A percentile compares a stretch with the other conserved stretches of the same genome.
Conservation (phyloP, 495 filamentous ascomycete genomes). For the Jackrogersella multiformis region DNA sequence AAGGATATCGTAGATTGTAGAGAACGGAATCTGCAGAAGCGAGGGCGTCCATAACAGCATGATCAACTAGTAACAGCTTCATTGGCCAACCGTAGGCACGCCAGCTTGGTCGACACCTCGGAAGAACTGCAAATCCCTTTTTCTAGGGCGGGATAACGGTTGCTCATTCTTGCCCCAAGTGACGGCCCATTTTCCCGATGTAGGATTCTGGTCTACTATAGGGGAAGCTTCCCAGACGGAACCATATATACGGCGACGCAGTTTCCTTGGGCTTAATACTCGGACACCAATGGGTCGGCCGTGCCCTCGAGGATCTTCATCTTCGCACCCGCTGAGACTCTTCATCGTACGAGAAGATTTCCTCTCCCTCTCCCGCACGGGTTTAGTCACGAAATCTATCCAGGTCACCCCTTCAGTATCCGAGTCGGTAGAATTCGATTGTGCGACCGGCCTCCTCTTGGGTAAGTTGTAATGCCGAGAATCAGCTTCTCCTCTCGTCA, state of each 20-base stretch:
- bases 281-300: slow-evolving; percentile 43
- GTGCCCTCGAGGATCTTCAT: slow-evolving; percentile 48
- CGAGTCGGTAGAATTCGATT: not conserved
- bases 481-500: slow-evolving; percentile 65
- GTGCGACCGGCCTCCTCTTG: slow-evolving; percentile 41
- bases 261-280: slow-evolving; percentile 28
- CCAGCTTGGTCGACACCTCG: slow-evolving; percentile 36
- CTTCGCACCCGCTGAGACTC: slow-evolving; percentile 49
- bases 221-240: slow-evolving; percentile 50
- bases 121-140: slow-evolving; percentile 44
- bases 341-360: slow-evolving; percentile 41
- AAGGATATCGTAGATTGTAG: not conserved
- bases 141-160: slow-evolving; percentile 22
- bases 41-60: too few species aligned
- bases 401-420: slow-evolving; percentile 7
- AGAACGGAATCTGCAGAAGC: not conserved
- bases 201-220: slow-evolving; percentile 40
- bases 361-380: slow-evolving; percentile 39
- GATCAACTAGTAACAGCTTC: not conserved
- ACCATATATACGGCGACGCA: slow-evolving; percentile 46
- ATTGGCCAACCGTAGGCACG: not conserved
- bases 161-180: slow-evolving; percentile 46
- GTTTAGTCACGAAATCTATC: slow-evolving; percentile 37
- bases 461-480: slow-evolving; percentile 46
- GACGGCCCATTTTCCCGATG: slow-evolving; percentile 40